Evolutionary conservation across 345 rosid species (phyloP).

Genomic region (Murraya koenigii): DNA sequence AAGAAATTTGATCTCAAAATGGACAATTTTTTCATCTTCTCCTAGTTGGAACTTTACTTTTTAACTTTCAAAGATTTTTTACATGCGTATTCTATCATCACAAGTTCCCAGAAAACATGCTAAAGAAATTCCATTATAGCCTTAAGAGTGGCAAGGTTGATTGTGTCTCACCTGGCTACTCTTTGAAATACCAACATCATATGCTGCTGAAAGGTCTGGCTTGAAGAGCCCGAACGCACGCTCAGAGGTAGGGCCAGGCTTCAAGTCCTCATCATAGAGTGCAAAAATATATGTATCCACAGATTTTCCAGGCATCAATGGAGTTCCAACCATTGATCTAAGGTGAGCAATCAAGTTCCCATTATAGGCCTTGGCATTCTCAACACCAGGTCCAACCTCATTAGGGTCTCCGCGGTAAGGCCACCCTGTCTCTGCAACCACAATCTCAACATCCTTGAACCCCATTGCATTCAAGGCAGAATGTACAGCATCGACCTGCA

Average conservation of each 20-base stretch:
- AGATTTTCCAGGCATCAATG: constrained; percentile 90
- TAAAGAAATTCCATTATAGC: background rate
- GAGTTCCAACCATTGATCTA: constrained; percentile 80
- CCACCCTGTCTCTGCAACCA: constrained; percentile 98
- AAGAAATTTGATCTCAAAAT: background rate
- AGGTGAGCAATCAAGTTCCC: constrained; percentile 85
- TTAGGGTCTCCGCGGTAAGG: constrained; percentile 67
- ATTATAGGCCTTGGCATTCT: constrained; percentile 86
- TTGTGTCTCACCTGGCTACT: constrained; percentile 55
- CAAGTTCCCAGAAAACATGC: background rate
- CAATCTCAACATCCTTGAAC: constrained; percentile 65
- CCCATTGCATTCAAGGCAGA: constrained; percentile 81
- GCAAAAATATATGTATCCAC: constrained; percentile 92
- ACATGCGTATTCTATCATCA: background rate
- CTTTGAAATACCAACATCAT: constrained; percentile 72
- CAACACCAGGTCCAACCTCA: constrained; percentile 75
- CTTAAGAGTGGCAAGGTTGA: background rate
- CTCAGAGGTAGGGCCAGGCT: constrained; percentile 77
- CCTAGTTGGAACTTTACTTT: too few relatives aligned
- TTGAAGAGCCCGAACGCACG: constrained; percentile 77
- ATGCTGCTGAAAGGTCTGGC: constrained; percentile 65
- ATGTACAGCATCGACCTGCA: constrained; percentile 81
- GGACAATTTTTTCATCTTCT: background rate
- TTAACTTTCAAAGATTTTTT: too few relatives aligned
- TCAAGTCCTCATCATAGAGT: constrained; percentile 80